These are phyloP conservation scores for Rubus parviflorus DNA, from an alignment of 306 rosid species.

Conservation along the genomic window DNA sequence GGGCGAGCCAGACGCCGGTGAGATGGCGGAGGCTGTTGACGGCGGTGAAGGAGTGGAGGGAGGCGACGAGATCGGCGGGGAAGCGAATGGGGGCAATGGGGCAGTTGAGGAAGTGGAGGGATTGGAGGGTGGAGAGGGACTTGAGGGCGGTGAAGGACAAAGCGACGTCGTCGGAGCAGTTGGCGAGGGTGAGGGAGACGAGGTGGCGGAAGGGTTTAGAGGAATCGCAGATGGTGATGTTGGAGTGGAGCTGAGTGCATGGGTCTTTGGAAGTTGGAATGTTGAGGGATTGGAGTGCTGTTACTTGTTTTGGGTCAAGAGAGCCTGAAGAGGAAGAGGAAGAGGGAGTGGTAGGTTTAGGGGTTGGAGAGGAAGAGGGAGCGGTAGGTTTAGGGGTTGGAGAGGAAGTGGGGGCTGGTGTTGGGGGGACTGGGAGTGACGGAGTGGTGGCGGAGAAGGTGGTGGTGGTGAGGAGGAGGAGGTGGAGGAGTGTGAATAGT, in stretches of 20 bases:
- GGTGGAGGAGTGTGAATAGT: conserved; percentile 23
- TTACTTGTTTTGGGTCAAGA: conserved; percentile 83
- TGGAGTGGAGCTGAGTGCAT: conserved; percentile 51
- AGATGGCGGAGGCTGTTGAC: conserved; percentile 55
- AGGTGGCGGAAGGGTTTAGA: conserved; percentile 83
- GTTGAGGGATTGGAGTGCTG: conserved; percentile 85
- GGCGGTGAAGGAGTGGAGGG: conserved; percentile 77
- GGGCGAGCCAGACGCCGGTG: conserved; percentile 85
- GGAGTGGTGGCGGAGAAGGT: conserved; percentile 19
- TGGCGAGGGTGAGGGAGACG: conserved; percentile 60
- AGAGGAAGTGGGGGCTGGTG: conserved; percentile 17
- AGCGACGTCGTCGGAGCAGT: conserved; percentile 73
- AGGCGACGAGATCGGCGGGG: conserved; percentile 64
- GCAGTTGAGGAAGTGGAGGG: conserved; percentile 76
- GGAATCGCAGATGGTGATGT: conserved; percentile 67
- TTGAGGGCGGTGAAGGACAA: conserved; percentile 92
- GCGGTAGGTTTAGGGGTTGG: background rate
- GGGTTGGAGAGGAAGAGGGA: conserved; percentile 24
- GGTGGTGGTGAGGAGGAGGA: conserved; percentile 21
- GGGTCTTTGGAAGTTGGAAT: conserved; percentile 83
- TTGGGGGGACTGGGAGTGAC: background rate
- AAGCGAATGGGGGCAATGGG: conserved; percentile 78
- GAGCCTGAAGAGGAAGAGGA: conserved; percentile 31
- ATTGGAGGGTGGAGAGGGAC: conserved; percentile 73
- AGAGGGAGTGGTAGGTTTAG: conserved; percentile 26